Percentiles rank a stretch among this genome's conserved stretches.
These are phyloP conservation scores for Pistacia integerrima DNA, from an alignment of 345 rosid genomes.

Conservation along the genomic window DNA sequence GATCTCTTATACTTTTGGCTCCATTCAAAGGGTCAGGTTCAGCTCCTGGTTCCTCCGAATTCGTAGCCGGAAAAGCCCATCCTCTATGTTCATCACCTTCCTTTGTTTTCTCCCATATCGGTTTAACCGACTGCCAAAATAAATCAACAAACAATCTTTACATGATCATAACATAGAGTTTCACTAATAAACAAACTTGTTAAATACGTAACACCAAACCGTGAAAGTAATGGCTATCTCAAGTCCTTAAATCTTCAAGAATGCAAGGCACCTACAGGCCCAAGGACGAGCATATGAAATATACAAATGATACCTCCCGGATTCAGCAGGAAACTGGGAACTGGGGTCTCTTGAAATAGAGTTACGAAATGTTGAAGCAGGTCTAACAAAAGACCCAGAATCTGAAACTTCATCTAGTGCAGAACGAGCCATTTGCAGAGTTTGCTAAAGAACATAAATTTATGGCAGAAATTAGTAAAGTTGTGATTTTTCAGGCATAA, in stretches of 20 bases:
- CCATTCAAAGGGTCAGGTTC: constrained; percentile 74
- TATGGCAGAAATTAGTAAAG: too few relatives aligned
- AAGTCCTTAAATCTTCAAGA: constrained; percentile 77
- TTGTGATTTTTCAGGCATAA: too few relatives aligned
- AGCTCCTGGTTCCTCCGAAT: constrained; percentile 73
- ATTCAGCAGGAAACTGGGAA: constrained; percentile 73
- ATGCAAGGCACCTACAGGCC: constrained; percentile 89
- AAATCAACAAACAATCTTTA: constrained; percentile 14
- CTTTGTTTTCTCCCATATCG: constrained; percentile 87
- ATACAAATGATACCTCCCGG: constrained; percentile 93
- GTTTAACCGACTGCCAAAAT: constrained; percentile 63
- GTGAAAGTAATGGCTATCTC: constrained; percentile 73
- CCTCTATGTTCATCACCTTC: constrained; percentile 86
- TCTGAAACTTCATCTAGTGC: constrained; percentile 76
- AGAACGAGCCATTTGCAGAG: constrained; percentile 67
- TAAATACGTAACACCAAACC: constrained; percentile 40
- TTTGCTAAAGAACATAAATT: constrained; percentile 23
- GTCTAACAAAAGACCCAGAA: constrained; percentile 73
- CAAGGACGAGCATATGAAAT: constrained; percentile 95
- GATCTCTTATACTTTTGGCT: constrained; percentile 69
- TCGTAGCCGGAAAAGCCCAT: constrained; percentile 74
- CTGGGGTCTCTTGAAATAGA: constrained; percentile 57
- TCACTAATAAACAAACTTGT: too few relatives aligned
- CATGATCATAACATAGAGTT: background rate
- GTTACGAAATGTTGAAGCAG: constrained; percentile 83